Base-by-base conservation (phyloP, 1,139 yeast genomes). In the Suhomyces bolitotheri region DNA sequence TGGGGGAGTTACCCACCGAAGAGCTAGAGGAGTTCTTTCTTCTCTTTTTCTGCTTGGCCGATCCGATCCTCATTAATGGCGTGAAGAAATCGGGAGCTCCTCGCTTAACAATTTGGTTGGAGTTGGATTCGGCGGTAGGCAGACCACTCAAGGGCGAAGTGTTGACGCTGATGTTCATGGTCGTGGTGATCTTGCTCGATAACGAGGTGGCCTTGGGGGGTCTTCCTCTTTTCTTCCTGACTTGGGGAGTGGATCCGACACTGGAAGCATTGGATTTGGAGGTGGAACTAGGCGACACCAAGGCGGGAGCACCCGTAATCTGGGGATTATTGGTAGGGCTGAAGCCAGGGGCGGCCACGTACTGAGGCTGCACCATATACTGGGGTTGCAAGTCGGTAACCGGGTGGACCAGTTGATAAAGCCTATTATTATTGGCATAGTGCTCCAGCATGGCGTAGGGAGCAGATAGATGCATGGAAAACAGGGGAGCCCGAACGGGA, bases 61-160 rank as follows among this genome's bases (percentile, higher is more conserved):
- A 53, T 3, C 75, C 76, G 4, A 71, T 76, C 48, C 70, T 57
- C 75, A 71, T 69, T 38, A 71, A 53, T 0, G 76, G 76, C 4
- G 73, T 70, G 51, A 64, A 68, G 33, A 66, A 58, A 45, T 71
- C 74, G 7, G 76, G 76, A 20, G 68, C 70, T 8, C 76, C 76
- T 39, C 64, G 52, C 43, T 60, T 65, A 27, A 68, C 65, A 36
- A 64, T 64, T 41, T 47, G 50, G 42, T 51, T 49, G 44, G 65
- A 60, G 43, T 66, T 66, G 27, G 66, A 57, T 44, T 70, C 71
- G 14, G 60, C 60, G 16, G 52, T 44, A 11, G 62, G 61, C 26
- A 48, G 45, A 20, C 44, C 31, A 25, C 43, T 39, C 36, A 43
- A 37, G 9, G 58, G 58, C 22, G 53, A 46, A 4, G 74, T 66